Conservation (phyloP, 495 filamentous ascomycete genomes). For the Aspergillus taichungensis region DNA sequence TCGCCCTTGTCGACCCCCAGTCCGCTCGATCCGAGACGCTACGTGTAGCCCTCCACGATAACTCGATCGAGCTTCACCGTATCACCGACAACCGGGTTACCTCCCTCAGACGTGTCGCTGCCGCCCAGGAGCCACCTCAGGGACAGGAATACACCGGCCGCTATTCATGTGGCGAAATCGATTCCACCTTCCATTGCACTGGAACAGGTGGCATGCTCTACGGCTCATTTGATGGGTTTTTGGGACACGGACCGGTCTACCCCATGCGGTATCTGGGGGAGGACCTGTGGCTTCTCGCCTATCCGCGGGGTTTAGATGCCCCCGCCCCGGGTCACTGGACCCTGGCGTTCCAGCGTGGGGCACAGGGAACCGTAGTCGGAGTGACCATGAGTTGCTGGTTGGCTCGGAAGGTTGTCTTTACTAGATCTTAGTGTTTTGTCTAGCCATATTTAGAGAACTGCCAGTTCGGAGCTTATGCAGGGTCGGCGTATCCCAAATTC, state of each 20-base stretch:
- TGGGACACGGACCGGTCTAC: conserved; percentile 17
- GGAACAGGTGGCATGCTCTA: conserved; percentile 21
- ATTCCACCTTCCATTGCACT: conserved; percentile 22
- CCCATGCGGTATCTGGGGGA: conserved; percentile 20
- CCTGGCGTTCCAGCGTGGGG: conserved; percentile 16
- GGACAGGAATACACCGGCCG: conserved; percentile 9
- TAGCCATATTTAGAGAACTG: too few relatives aligned
- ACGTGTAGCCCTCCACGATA: conserved; percentile 12
- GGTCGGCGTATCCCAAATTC: too few relatives aligned
- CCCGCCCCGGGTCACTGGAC: conserved; percentile 29
- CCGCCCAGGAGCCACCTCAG: conserved; percentile 1
- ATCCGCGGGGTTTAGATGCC: conserved; percentile 25
- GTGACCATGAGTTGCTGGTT: conserved; percentile 27
- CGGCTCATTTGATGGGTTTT: conserved; percentile 23
- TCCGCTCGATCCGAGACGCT: conserved; percentile 5
- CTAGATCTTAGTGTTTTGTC: too few relatives aligned
- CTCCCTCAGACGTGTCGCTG: conserved; percentile 13
- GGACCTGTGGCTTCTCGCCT: conserved; percentile 23
- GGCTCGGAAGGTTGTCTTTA: conserved; percentile 7
- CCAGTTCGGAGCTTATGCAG: too few relatives aligned
- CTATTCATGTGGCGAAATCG: conserved; percentile 20
- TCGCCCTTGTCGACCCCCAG: neutral
- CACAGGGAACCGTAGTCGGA: conserved; percentile 7
- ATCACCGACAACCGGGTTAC: conserved; percentile 18
- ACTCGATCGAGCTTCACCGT: conserved; percentile 15